Percentiles rank a stretch among this genome's conserved stretches.
Conservation (phyloP, 2,329 filamentous ascomycete species). For the Botrytis fabae region DNA sequence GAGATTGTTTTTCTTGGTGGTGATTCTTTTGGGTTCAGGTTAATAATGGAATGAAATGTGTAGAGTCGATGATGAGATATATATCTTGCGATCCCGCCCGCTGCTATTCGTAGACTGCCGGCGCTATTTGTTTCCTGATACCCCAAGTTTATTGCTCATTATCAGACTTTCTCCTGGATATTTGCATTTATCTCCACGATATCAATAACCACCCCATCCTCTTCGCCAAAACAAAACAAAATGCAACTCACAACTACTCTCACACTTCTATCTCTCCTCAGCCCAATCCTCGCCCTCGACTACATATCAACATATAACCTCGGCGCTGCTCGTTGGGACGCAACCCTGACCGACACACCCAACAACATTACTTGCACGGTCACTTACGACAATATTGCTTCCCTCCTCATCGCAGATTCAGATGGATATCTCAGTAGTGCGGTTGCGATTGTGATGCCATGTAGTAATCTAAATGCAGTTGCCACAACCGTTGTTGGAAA, state of each 20-base stretch:
- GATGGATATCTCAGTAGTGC: neutral
- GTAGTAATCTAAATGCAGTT: neutral
- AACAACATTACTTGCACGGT: slow-evolving; percentile 6
- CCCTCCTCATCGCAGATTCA: neutral
- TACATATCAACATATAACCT: slow-evolving; percentile 12
- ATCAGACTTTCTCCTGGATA: neutral
- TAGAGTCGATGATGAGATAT: slow-evolving; percentile 1
- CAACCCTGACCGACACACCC: neutral
- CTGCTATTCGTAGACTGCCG: neutral
- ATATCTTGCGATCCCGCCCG: neutral
- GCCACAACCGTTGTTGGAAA: neutral
- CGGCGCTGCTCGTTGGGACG: slow-evolving; percentile 4
- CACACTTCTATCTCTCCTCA: neutral
- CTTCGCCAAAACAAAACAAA: neutral
- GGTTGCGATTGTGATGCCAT: slow-evolving; percentile 1
- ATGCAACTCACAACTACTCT: neutral
- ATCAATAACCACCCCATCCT: neutral
- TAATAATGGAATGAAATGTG: neutral
- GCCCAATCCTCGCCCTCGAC: slow-evolving; percentile 6
- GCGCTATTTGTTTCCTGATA: neutral
- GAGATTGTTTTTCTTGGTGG: slow-evolving; percentile 6
- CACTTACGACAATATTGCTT: neutral
- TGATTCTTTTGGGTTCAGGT: neutral
- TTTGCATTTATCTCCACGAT: neutral
- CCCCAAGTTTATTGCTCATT: neutral